A percentile compares a stretch with the other conserved stretches of the same genome.
Evolutionary conservation across 2,329 filamentous ascomycete genomes (phyloP).

Genomic region (Fusarium newnesense): DNA sequence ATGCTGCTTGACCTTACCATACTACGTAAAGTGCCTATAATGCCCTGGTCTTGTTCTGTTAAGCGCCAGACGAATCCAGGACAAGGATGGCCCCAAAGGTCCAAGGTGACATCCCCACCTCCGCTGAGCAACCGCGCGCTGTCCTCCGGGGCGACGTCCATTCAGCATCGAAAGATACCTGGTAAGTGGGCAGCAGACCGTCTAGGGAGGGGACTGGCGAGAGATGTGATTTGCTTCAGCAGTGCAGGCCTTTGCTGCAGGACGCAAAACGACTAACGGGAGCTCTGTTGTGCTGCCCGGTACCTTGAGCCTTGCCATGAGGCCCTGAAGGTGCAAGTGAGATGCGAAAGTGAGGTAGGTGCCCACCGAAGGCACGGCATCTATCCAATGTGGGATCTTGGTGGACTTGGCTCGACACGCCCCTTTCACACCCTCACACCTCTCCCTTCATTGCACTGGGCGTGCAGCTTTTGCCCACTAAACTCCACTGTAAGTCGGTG

Average conservation of each 20-base stretch:
- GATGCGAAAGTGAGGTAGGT: background rate
- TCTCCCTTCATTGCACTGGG: slow-evolving; percentile 8
- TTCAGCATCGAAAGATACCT: slow-evolving; percentile 36
- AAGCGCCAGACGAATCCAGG: slow-evolving; percentile 39
- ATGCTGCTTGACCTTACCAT: background rate
- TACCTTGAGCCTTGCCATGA: slow-evolving; percentile 40
- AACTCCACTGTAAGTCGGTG: slow-evolving; percentile 39
- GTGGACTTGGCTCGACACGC: slow-evolving; percentile 1
- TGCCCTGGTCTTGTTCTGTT: slow-evolving; percentile 23
- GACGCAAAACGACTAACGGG: slow-evolving; percentile 4
- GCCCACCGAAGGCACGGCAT: slow-evolving; percentile 11
- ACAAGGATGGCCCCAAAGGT: slow-evolving; percentile 29
- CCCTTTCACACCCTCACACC: slow-evolving; percentile 6
- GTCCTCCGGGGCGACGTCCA: slow-evolving; percentile 37
- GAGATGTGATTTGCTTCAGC: slow-evolving; percentile 40
- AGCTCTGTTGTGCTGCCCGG: slow-evolving; percentile 7
- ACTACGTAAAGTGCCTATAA: background rate
- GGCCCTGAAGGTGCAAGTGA: slow-evolving; percentile 17
- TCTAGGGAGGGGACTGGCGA: slow-evolving; percentile 36
- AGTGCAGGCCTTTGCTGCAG: slow-evolving; percentile 21
- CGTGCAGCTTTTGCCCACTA: slow-evolving; percentile 20
- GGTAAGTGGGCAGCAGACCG: slow-evolving; percentile 32
- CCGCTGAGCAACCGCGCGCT: slow-evolving; percentile 44
- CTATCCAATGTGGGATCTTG: slow-evolving; percentile 11
- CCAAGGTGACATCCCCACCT: slow-evolving; percentile 43